These are phyloP conservation scores for Mycena maculata DNA, from an alignment of 768 basidiomycete species.

Conservation along the genomic window DNA sequence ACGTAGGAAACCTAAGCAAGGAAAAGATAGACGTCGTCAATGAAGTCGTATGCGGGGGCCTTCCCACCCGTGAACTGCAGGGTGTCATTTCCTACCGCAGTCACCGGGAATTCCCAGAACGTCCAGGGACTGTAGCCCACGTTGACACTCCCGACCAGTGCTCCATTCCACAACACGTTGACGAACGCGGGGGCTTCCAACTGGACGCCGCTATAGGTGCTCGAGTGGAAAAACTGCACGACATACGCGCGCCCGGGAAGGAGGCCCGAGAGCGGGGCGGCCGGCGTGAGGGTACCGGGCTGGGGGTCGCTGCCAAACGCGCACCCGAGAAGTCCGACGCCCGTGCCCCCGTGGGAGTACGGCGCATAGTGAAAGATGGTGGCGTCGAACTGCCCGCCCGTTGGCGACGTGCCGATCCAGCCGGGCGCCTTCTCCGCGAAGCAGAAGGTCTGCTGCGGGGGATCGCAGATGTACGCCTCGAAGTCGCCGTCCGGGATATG, in stretches of 20 bases:
- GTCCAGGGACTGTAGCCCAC: conserved; percentile 24
- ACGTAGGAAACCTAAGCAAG: conserved; percentile 5
- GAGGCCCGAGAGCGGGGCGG: conserved; percentile 16
- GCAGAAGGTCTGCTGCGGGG: conserved; percentile 18
- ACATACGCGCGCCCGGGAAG: conserved; percentile 22
- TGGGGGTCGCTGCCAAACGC: conserved; percentile 28
- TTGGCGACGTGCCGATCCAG: conserved; percentile 28
- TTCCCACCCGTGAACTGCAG: conserved; percentile 32
- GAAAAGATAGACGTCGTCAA: conserved; percentile 36
- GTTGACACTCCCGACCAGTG: conserved; percentile 19
- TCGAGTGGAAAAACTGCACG: conserved; percentile 34
- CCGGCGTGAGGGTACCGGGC: conserved; percentile 24
- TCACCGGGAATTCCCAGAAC: conserved; percentile 26
- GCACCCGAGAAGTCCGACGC: conserved; percentile 32
- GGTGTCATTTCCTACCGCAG: conserved; percentile 20
- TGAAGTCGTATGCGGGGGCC: conserved; percentile 34
- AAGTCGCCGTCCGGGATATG: conserved; percentile 29
- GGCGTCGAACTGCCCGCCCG: conserved; percentile 34
- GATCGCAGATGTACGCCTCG: conserved; percentile 27
- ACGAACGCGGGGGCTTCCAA: conserved; percentile 28
- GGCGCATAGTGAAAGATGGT: conserved; percentile 34
- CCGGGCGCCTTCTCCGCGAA: conserved; percentile 17
- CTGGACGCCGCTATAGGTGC: conserved; percentile 30
- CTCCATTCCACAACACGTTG: conserved; percentile 34
- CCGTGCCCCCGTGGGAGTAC: conserved; percentile 30